Base-by-base conservation (phyloP, 2,329 filamentous ascomycete species). In the Fusarium coffeatum region DNA sequence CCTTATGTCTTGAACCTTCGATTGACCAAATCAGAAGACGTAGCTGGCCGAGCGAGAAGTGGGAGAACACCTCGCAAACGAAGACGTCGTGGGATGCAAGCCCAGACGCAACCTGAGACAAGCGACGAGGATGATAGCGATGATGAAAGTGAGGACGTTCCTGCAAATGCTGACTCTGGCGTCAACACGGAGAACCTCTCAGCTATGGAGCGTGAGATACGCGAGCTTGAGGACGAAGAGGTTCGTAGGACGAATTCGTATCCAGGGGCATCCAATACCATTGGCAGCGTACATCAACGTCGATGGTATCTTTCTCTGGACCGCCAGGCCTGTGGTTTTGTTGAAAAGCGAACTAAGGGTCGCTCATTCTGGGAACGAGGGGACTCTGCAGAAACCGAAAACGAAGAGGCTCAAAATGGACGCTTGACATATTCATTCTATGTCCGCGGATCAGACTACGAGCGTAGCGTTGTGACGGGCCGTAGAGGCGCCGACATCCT, bases 391-490 rank as follows among this genome's bases (percentile, higher is more conserved):
- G 30, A 48, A 10, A 10, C 7, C 12, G 12, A 41, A 15, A 12
- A 25, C 16, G 13, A 30, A 43, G 32, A 34, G 12, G 10, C 18
- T 8, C n/a, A 22, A 7, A 18, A 53, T 16, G 62, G 46, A 12
- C 78, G 80, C 9, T 63, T 83, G 7, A 80, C 79, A 0, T 90
- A 87, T 72, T 82, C 88, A 0, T 92, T 93, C 67, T 84, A 87
- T 62, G 88, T 92, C 3, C 79, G 81, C 10, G 90, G 90, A 0
- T 82, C 84, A 8, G 87, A 90, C 3, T 71, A 82, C 40, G 90
- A 93, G 78, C 82, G 84, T n/a, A 93, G 90, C 74, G 80, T 92
- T 4, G 83, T 93, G 5, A 93, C 90, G 4, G 89, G 89, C 2
- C 81, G 90, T 55, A 79, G 82, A 12, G 88, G 86, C 3, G 78